Evolutionary conservation across 352 stramenopile species (phyloP).

Genomic region (Phytopythium aichiense): DNA sequence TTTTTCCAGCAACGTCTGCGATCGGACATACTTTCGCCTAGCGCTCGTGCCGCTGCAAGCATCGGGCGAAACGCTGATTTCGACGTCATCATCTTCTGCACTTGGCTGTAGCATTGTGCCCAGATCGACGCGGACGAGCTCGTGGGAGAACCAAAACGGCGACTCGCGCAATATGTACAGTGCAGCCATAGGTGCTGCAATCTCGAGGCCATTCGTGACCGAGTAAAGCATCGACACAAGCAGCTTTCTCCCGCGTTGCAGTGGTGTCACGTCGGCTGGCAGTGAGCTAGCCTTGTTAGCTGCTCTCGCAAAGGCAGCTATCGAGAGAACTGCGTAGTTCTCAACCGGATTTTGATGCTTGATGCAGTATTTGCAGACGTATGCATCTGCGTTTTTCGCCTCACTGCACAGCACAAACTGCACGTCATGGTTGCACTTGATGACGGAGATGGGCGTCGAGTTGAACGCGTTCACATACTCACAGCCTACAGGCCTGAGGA

Average conservation of each 20-base stretch:
- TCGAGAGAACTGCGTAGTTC: slow-evolving; percentile 10
- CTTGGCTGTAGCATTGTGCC: neutral
- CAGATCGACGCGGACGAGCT: slow-evolving; percentile 5
- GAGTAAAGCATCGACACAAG: slow-evolving; percentile 12
- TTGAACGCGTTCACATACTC: slow-evolving; percentile 33
- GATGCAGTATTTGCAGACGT: slow-evolving; percentile 26
- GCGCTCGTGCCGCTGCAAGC: neutral
- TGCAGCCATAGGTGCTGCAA: slow-evolving; percentile 11
- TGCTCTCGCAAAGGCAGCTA: slow-evolving; percentile 14
- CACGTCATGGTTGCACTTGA: slow-evolving; percentile 28
- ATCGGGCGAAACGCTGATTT: neutral
- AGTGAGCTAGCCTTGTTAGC: slow-evolving; percentile 1
- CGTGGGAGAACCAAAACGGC: slow-evolving; percentile 16
- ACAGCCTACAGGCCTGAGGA: slow-evolving; percentile 13
- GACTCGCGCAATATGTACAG: slow-evolving; percentile 6
- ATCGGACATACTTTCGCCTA: neutral
- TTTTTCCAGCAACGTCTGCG: slow-evolving; percentile 1
- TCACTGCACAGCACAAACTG: slow-evolving; percentile 14
- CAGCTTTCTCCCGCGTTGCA: slow-evolving; percentile 12
- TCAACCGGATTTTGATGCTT: slow-evolving; percentile 21
- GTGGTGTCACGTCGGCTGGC: neutral
- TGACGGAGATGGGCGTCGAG: neutral
- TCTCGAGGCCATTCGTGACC: slow-evolving; percentile 11
- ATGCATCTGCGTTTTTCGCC: slow-evolving; percentile 13
- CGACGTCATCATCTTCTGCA: neutral